Percentiles rank a stretch among this genome's conserved stretches.
These are phyloP conservation scores for Arthrocladium fulminans DNA, from an alignment of 2,329 filamentous ascomycete species.

Conservation along the genomic window DNA sequence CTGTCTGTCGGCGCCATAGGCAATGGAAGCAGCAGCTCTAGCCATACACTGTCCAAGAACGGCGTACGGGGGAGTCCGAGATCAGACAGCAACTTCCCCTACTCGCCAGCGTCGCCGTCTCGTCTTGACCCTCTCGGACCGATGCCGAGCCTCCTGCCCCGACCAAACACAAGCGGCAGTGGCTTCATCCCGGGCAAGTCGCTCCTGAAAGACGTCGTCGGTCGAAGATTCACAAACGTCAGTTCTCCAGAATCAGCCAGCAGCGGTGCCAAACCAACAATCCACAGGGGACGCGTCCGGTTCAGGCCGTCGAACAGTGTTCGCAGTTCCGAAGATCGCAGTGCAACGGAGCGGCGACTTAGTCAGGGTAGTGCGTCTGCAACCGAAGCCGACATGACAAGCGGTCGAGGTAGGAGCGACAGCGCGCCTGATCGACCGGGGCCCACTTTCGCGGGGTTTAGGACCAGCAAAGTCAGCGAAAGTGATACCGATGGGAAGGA, in stretches of 20 bases:
- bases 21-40: slow-evolving; percentile 1
- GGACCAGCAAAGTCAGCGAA: slow-evolving; percentile 24
- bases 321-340: background rate
- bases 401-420: background rate
- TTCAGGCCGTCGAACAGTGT: slow-evolving; percentile 9
- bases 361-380: background rate
- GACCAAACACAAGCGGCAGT: slow-evolving; percentile 8
- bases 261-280: background rate
- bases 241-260: slow-evolving; percentile 8
- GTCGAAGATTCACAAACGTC: slow-evolving; percentile 15
- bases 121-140: slow-evolving; percentile 5
- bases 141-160: slow-evolving; percentile 1
- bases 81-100: background rate
- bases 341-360: background rate
- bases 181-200: slow-evolving; percentile 12
- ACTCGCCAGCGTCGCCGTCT: slow-evolving; percentile 2
- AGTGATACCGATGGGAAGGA: background rate
- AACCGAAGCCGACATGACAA: background rate
- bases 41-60: background rate
- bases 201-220: slow-evolving; percentile 20
- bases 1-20: background rate
- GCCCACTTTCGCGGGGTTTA: background rate
- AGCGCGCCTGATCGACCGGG: slow-evolving; percentile 5
- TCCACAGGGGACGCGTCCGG: slow-evolving; percentile 15
- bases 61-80: slow-evolving; percentile 1